phyloP scores from a whole-genome alignment of 768 basidiomycete species.

The Artomyces pyxidatus region DNA sequence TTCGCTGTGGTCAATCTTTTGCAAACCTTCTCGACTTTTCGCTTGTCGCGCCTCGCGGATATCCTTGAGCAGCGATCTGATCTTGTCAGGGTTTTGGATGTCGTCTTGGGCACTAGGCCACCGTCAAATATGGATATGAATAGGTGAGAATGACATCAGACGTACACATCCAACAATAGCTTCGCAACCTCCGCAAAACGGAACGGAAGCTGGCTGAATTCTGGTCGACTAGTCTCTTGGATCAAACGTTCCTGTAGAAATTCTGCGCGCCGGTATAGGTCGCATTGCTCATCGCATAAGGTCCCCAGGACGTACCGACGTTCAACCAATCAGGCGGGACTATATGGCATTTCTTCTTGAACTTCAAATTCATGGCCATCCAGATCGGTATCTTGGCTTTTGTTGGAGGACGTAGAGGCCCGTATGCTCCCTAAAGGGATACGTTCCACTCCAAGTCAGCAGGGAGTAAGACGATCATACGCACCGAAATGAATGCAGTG shows the following conservation, averaged over 20 bases:
- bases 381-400: constrained; percentile 87
- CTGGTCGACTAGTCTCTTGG: constrained; percentile 64
- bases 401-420: constrained; percentile 84
- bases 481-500: constrained; percentile 86
- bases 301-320: constrained; percentile 48
- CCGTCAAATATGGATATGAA: not conserved
- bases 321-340: constrained; percentile 85
- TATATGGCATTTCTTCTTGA: constrained; percentile 92
- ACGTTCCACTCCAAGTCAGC: not conserved
- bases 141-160: not conserved
- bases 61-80: constrained; percentile 84
- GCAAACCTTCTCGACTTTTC: constrained; percentile 82
- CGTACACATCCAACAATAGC: constrained; percentile 88
- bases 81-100: constrained; percentile 71
- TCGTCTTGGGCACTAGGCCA: constrained; percentile 78
- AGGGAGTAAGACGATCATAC: constrained; percentile 3
- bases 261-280: constrained; percentile 38
- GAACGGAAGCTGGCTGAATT: constrained; percentile 78
- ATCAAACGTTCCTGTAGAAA: constrained; percentile 68
- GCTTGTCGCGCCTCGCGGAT: constrained; percentile 94
- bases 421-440: constrained; percentile 70
- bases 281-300: not conserved
- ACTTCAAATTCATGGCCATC: constrained; percentile 91
- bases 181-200: constrained; percentile 88
- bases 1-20: constrained; percentile 72